phyloP scores from a whole-genome alignment of 2,329 filamentous ascomycete species.

The Endothia cerciana region DNA sequence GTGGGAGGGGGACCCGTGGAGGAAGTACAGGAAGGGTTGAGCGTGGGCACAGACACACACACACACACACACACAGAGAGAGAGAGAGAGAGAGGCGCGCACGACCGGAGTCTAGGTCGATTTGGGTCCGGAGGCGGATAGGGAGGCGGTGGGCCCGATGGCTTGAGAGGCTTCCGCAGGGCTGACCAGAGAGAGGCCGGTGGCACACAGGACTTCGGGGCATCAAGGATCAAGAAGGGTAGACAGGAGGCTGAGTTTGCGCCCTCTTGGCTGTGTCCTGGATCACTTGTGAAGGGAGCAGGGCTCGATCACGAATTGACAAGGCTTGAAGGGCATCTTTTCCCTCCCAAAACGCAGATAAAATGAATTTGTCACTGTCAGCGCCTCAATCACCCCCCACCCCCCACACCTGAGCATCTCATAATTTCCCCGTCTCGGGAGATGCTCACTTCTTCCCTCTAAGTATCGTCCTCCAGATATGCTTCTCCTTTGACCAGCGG shows the following conservation, averaged over 20 bases:
- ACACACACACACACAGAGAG: too few relatives aligned
- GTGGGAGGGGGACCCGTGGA: slow-evolving; percentile 32
- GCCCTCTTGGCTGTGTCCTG: too few relatives aligned
- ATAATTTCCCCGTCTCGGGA: background rate
- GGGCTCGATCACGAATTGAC: background rate
- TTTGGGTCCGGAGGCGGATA: background rate
- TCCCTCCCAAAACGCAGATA: background rate
- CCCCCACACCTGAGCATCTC: background rate
- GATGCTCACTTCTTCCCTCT: background rate
- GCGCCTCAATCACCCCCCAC: background rate
- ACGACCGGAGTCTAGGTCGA: background rate
- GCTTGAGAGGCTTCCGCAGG: background rate
- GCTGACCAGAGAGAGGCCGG: background rate
- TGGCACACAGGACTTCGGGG: background rate
- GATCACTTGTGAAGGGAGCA: background rate
- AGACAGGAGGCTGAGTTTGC: too few relatives aligned
- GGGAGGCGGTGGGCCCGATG: background rate
- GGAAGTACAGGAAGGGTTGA: slow-evolving; percentile 24
- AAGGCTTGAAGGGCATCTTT: background rate
- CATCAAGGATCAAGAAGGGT: background rate
- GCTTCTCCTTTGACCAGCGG: slow-evolving; percentile 27
- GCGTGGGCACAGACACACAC: too few relatives aligned
- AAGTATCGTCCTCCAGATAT: slow-evolving; percentile 16
- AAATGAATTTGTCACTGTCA: background rate
- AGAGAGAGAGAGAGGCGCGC: background rate